Base-by-base conservation (phyloP, 306 rosid species). In the Sindora glabra region DNA sequence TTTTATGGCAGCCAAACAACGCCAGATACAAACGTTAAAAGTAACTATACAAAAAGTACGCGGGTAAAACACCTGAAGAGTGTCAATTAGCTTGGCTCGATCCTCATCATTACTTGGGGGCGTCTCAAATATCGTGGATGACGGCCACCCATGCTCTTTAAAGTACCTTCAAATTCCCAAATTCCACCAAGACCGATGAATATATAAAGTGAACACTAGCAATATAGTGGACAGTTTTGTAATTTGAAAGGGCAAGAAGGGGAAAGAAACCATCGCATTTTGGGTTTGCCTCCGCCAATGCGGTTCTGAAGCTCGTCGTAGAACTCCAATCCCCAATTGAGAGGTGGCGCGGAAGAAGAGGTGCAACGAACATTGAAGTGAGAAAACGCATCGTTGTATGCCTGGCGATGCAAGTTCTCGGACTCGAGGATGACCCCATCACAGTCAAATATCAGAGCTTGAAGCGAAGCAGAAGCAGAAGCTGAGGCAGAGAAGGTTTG, bases 201-300 rank as follows among this genome's bases (percentile, higher is more conserved):
- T 13, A 46, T 34, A n/a, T n/a, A n/a, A 10, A 47, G 51, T 5
- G 26, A 51, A 29, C 24, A 4, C 16, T 6, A 39, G 12, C n/a
- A 2, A 2, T 1, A 16, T 3, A 22, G 4, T 0, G 0, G 24
- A 18, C 53, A 55, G 25, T 29, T 42, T 24, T 6, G 11, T 19
- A 22, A 3, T 0, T 5, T 3, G 45, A 37, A 11, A 33, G 48
- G 49, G 0, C 22, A 38, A 5, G 7, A 25, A 42, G 15, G 23
- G 9, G 10, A 2, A 5, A 41, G 13, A 57, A 47, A 83, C 96
- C 99, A 92, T 75, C 95, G 90, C 99, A 92, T 92, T 86, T 92
- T 92, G 57, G 99, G 98, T 48, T 89, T 89, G 67, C 96, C 98
- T 25, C 99, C 96, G 33, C 96, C 95, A 45, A 92, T 67, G 61